Conservation (phyloP, 2,329 filamentous ascomycete species). For the Diplodia seriata region DNA sequence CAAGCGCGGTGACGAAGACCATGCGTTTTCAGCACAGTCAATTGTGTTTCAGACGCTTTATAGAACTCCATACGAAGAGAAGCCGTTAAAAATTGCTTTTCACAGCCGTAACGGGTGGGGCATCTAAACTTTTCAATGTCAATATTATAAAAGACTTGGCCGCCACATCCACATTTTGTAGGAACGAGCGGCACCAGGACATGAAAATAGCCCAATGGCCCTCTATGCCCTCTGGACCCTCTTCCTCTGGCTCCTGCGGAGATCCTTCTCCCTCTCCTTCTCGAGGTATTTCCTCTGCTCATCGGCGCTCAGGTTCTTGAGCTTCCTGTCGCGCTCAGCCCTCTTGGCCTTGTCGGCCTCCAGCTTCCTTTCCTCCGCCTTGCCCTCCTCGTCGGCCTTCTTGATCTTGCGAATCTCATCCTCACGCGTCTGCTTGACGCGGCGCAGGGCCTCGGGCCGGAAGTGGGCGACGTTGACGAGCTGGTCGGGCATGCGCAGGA, state of each 20-base stretch:
- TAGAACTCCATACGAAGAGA: background rate
- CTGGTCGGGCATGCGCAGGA: constrained; percentile 82
- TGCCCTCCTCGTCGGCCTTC: constrained; percentile 76
- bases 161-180: background rate
- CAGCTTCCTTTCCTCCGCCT: constrained; percentile 65
- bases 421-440: constrained; percentile 81
- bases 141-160: constrained; percentile 23
- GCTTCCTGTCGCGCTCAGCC: constrained; percentile 75
- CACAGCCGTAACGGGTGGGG: background rate
- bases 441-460: constrained; percentile 84
- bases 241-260: constrained; percentile 73
- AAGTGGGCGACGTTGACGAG: constrained; percentile 81
- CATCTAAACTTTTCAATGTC: constrained; percentile 27
- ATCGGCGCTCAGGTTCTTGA: constrained; percentile 71
- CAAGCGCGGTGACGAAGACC: too few relatives aligned
- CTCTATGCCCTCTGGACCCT: constrained; percentile 54
- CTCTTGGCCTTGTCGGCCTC: constrained; percentile 71
- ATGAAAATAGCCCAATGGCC: background rate
- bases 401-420: constrained; percentile 80
- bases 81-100: background rate
- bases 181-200: background rate
- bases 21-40: background rate
- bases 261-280: constrained; percentile 84
- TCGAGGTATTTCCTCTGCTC: constrained; percentile 68
- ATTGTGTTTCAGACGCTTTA: background rate